Base-by-base conservation (phyloP, 257 asterid species). In the Parsonsia alboflavescens region DNA sequence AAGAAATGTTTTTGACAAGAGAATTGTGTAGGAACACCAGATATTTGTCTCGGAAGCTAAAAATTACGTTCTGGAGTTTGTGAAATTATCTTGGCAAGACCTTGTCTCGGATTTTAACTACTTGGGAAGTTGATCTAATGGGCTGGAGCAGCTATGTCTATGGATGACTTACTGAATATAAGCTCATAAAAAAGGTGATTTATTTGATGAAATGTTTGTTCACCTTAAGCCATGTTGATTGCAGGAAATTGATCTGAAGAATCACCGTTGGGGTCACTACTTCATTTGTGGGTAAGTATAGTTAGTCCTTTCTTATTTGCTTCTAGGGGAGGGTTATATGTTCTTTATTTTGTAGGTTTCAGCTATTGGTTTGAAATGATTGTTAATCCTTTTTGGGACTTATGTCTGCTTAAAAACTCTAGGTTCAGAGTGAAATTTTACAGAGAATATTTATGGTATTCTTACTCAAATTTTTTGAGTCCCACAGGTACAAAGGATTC, bases 221-320 rank as follows among this genome's bases (percentile, higher is more conserved):
- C 42, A 28, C 45, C 52, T 9, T 72, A 17, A 67, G n/a, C n/a
- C 28, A 68, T 12, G 33, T 53, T 50, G 50, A 73, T 68, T 73
- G 62, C 94, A 93, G 98, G 98, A 90, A 78, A 85, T 93, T 80
- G 97, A 93, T 78, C 75, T 90, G 85, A 90, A 89, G 89, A 83
- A 88, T 84, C 98, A 88, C 84, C 86, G 76, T 81, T 93, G 98
- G 98, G 96, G 96, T 75, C 95, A 93, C 82, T 93, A 93, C 78
- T 93, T 93, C 84, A 83, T 93, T 79, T 93, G 98, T 61, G 98
- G 97, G 98, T 91, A 85, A 69, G 96, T 69, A 42, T 71, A 45
- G 22, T 12, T 30, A 54, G 1, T 45, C 30, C 48, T 39, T 50
- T 2, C 17, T 33, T 0, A 49, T 22, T 65, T 50, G 21, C 26